Percentiles rank a stretch among this genome's conserved stretches.
Conservation (phyloP, 768 basidiomycete genomes). For the Termitomyces sp. region DNA sequence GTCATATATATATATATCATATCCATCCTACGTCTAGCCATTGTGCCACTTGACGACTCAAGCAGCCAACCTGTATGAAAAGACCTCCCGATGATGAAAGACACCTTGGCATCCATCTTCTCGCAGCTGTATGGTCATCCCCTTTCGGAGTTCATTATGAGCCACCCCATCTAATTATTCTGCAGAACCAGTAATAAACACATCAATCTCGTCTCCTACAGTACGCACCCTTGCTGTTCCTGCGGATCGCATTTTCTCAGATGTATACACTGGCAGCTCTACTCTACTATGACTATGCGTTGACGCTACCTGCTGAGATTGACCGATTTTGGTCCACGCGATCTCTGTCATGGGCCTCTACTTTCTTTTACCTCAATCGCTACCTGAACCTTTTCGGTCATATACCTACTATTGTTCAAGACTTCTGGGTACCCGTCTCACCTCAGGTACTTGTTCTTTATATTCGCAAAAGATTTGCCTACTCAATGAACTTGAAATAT, state of each 20-base stretch:
- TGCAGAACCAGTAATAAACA: not conserved
- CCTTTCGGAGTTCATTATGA: not conserved
- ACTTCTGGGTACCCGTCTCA: slow-evolving; percentile 25
- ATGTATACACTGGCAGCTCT: not conserved
- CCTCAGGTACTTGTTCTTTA: slow-evolving; percentile 17
- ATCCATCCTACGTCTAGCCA: not conserved
- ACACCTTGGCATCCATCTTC: not conserved
- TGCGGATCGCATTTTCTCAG: not conserved
- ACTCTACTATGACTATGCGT: slow-evolving; percentile 24
- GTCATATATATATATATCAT: not conserved
- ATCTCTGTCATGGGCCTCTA: slow-evolving; percentile 27
- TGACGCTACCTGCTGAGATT: slow-evolving; percentile 43
- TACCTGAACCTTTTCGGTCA: slow-evolving; percentile 24
- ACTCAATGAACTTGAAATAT: not conserved
- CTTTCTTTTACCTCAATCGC: slow-evolving; percentile 42
- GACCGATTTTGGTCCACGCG: slow-evolving; percentile 39
- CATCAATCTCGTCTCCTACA: not conserved
- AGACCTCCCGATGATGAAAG: not conserved
- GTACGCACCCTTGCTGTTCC: not conserved
- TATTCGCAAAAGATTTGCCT: not conserved
- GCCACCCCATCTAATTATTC: not conserved
- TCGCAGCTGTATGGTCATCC: not conserved
- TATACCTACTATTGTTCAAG: slow-evolving; percentile 29
- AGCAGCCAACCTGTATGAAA: not conserved
- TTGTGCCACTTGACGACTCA: not conserved